Evolutionary conservation across 2,329 filamentous ascomycete species (phyloP), one percentile per base, ranked within the genome.

Genomic region (Pyrenochaeta sp.): DNA sequence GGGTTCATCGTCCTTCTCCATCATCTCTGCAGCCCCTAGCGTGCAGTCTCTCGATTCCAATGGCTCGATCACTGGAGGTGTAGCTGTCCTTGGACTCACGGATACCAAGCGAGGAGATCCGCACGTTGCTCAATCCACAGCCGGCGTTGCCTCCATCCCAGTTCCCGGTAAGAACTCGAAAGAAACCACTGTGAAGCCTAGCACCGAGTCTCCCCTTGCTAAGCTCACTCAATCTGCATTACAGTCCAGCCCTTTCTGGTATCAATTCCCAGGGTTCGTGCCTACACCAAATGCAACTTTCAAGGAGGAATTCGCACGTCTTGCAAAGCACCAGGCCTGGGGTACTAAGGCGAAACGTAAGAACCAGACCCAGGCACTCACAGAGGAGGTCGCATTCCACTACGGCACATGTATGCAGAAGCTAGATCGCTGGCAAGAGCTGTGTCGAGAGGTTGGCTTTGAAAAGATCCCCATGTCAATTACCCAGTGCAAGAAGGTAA

Each of bases 401-500:
- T 73, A 68, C 30, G 67, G 64, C 2, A 56, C 48, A 2, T 46
- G 56, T 10, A 42, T 52, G 37, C 53, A 56, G 24, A 64, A 59
- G 30, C 57, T 76, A 10, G 58, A 63, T 10, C 56, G 55, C 2
- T 74, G 67, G 65, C 69, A 72, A 47, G 55, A 67, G 13, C 53
- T 75, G 2, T 76, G 73, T 47, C 37, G 50, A 2, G 66, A 74
- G 19, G 56, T 72, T 22, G 64, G 61, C 25, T 58, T 74, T 12
- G 50, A 59, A 6, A 49, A 61, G 3, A 56, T 64, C 1, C 66
- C 66, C 0, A 36, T 22, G 0, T 68, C 71, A 0, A 62, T 75
- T 42, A 71, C 56, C 2, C 51, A 72, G 48, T 74, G 70, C 50
- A 69, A 61, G 54, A 72, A 69, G 64, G 72, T 72, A 46, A 34